Conservation (phyloP, 352 stramenopile species). For the Phytophthora megakarya region DNA sequence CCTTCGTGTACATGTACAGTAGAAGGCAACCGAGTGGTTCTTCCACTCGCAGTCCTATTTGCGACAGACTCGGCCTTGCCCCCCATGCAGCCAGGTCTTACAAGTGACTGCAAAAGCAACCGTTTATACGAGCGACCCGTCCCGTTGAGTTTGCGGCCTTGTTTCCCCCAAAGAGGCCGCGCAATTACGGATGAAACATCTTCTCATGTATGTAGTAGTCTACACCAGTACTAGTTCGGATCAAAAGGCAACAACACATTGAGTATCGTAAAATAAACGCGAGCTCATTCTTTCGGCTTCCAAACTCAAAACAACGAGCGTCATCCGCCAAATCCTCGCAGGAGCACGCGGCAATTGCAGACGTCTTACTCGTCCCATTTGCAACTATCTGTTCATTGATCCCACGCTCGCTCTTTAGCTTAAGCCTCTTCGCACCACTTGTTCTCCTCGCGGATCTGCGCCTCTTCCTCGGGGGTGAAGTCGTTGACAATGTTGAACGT, state of each 20-base stretch:
- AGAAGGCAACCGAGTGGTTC: background rate
- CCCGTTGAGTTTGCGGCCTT: conserved; percentile 86
- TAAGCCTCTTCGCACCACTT: conserved; percentile 99
- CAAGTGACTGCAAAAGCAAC: conserved; percentile 84
- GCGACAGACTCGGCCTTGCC: conserved; percentile 73
- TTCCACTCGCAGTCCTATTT: conserved; percentile 79
- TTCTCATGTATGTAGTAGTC: too few relatives aligned
- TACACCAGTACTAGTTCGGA: too few relatives aligned
- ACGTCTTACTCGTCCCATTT: conserved; percentile 7
- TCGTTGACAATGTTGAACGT: conserved; percentile 99
- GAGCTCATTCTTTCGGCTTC: conserved; percentile 16
- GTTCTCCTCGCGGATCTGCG: conserved; percentile 99
- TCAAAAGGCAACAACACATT: background rate
- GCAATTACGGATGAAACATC: conserved; percentile 86
- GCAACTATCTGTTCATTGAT: conserved; percentile 5
- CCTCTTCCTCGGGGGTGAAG: conserved; percentile 99
- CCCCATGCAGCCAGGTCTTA: conserved; percentile 80
- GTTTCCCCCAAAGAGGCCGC: conserved; percentile 66
- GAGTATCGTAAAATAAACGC: conserved; percentile 14
- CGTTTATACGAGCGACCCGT: conserved; percentile 84
- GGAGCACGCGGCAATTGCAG: background rate
- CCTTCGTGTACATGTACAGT: conserved; percentile 19
- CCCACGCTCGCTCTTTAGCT: conserved; percentile 16
- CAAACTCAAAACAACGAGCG: conserved; percentile 10
- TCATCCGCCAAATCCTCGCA: conserved; percentile 16